Percentiles rank a stretch among this genome's conserved stretches.
Evolutionary conservation across 768 basidiomycete genomes (phyloP).

Genomic region (Podaxis sp.): DNA sequence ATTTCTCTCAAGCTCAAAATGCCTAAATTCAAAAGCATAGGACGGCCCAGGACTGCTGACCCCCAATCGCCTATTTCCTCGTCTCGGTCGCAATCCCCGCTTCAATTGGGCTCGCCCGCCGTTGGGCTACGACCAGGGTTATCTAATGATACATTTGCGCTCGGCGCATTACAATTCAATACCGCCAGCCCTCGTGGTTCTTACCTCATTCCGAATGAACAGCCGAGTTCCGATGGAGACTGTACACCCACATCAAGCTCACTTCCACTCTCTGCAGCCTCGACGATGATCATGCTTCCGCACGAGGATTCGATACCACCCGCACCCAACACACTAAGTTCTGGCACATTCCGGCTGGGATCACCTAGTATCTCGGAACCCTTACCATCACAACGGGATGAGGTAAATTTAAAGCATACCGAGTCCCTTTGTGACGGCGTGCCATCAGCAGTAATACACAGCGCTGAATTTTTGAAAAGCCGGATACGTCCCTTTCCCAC

Average conservation of each 20-base stretch:
- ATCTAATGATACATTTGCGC: background rate
- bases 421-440: background rate
- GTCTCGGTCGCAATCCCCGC: background rate
- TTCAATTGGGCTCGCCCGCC: background rate
- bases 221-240: background rate
- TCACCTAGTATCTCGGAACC: background rate
- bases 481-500: constrained; percentile 2
- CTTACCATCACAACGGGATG: background rate
- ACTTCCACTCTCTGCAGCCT: background rate
- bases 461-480: background rate
- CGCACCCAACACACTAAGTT: background rate
- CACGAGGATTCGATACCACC: background rate
- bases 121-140: background rate
- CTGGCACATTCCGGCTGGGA: background rate
- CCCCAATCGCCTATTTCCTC: background rate
- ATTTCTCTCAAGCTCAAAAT: constrained; percentile 7
- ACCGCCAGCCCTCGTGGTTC: background rate
- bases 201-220: background rate
- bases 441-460: constrained; percentile 3
- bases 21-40: background rate
- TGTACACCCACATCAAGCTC: background rate
- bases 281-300: background rate
- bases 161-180: background rate
- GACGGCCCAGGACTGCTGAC: background rate
- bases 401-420: background rate